Conservation (phyloP, 2,329 filamentous ascomycete species). For the Exophiala calicioides region DNA sequence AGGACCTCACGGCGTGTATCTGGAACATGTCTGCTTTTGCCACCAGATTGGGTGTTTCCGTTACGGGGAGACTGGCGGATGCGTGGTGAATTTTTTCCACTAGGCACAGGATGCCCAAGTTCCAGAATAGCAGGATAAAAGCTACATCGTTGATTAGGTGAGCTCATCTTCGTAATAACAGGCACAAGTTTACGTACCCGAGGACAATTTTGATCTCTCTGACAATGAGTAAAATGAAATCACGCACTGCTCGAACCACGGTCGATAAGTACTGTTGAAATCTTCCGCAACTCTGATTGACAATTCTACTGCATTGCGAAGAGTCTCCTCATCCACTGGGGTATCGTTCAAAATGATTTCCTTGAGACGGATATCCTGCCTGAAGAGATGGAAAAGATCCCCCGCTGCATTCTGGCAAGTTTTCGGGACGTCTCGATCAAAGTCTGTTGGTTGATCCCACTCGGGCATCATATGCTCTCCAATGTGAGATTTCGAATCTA, state of each 20-base stretch:
- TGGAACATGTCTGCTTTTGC: conserved; percentile 10
- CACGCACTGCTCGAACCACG: conserved; percentile 19
- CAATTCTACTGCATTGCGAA: background rate
- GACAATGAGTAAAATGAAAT: conserved; percentile 21
- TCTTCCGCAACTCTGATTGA: conserved; percentile 5
- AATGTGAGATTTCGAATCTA: conserved; percentile 1
- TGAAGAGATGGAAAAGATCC: conserved; percentile 20
- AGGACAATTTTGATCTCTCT: conserved; percentile 18
- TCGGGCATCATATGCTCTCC: background rate
- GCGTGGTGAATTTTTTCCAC: conserved; percentile 19
- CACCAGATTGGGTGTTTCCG: conserved; percentile 2
- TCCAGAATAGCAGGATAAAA: conserved; percentile 20
- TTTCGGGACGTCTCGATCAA: conserved; percentile 14
- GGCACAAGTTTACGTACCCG: conserved; percentile 5
- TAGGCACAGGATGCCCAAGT: conserved; percentile 4
- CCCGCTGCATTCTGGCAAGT: conserved; percentile 17
- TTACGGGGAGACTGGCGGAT: conserved; percentile 2
- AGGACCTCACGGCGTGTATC: conserved; percentile 11
- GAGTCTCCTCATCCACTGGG: background rate
- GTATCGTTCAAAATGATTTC: conserved; percentile 2
- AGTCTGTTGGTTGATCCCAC: conserved; percentile 10
- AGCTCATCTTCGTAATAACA: background rate
- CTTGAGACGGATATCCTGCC: conserved; percentile 8
- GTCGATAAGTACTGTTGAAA: conserved; percentile 10
- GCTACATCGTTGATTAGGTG: conserved; percentile 6